phyloP scores from a whole-genome alignment of 768 basidiomycete species.

The Lactarius deliciosus region DNA sequence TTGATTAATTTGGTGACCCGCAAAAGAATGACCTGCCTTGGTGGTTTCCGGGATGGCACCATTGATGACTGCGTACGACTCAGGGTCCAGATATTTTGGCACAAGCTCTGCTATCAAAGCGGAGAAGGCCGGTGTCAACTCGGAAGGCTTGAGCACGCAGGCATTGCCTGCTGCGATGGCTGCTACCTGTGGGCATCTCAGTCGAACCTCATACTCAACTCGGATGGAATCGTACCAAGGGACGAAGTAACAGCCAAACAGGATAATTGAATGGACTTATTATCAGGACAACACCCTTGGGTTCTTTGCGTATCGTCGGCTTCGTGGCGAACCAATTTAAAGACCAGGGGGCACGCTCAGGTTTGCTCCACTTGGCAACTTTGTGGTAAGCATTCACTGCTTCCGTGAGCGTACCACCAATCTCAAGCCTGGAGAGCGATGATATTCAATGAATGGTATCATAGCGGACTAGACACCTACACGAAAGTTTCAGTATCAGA shows the following conservation, averaged over 20 bases:
- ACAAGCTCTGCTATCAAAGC: constrained; percentile 34
- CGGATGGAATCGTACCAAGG: constrained; percentile 46
- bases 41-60: constrained; percentile 38
- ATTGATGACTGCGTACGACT: constrained; percentile 37
- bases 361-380: constrained; percentile 74
- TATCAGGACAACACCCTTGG: constrained; percentile 73
- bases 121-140: constrained; percentile 34
- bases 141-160: constrained; percentile 40
- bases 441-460: not conserved
- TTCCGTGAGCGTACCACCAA: constrained; percentile 52
- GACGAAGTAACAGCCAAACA: constrained; percentile 54
- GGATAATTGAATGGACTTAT: constrained; percentile 80
- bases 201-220: not conserved
- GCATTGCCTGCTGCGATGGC: constrained; percentile 43
- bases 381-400: constrained; percentile 53
- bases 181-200: constrained; percentile 30
- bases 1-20: not conserved
- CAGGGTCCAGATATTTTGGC: constrained; percentile 39
- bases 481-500: constrained; percentile 59
- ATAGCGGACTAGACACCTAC: constrained; percentile 33
- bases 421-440: constrained; percentile 53
- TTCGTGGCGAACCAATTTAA: constrained; percentile 58
- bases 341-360: constrained; percentile 55
- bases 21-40: constrained; percentile 27
- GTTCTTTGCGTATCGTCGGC: constrained; percentile 67